Percentiles rank a stretch among this genome's conserved stretches.
phyloP scores from a whole-genome alignment of 495 filamentous ascomycete species.

The Rostrohypoxylon terebratum region DNA sequence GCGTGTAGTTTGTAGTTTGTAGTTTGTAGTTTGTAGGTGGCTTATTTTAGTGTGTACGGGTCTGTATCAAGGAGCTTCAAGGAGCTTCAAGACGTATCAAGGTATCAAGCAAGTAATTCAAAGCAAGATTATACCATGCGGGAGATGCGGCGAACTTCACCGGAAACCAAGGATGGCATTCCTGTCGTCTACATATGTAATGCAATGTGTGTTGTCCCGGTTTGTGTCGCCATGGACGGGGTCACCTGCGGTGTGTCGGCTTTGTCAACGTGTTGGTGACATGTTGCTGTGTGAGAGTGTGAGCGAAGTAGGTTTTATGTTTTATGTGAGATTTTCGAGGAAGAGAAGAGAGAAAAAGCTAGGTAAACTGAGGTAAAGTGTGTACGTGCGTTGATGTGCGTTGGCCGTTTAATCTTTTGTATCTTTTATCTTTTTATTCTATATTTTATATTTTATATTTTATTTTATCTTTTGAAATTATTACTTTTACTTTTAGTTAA shows the following conservation, averaged over 20 bases:
- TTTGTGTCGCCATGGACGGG: slow-evolving; percentile 43
- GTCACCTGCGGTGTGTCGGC: slow-evolving; percentile 47
- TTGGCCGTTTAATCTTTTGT: not conserved
- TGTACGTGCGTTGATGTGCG: slow-evolving; percentile 10
- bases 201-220: slow-evolving; percentile 48
- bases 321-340: slow-evolving; percentile 6
- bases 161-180: slow-evolving; percentile 45
- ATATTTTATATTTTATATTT: not conserved
- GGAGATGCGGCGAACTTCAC: slow-evolving; percentile 46
- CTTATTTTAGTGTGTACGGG: not conserved
- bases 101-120: not conserved
- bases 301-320: slow-evolving; percentile 5
- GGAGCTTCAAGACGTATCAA: too few species aligned
- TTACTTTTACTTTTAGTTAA: not conserved
- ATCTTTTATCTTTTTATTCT: not conserved
- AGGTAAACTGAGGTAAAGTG: not conserved
- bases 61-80: not conserved
- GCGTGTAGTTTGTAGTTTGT: too few species aligned
- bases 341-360: not conserved
- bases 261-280: slow-evolving; percentile 49
- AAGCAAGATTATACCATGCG: slow-evolving; percentile 29
- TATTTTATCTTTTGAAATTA: not conserved
- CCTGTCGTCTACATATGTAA: slow-evolving; percentile 42
- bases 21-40: not conserved
- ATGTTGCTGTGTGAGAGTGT: slow-evolving; percentile 39